Evolutionary conservation across 1,284 basidiomycete species (phyloP), one percentile per base, ranked within the genome.

Genomic region (Takashimella koratensis): DNA sequence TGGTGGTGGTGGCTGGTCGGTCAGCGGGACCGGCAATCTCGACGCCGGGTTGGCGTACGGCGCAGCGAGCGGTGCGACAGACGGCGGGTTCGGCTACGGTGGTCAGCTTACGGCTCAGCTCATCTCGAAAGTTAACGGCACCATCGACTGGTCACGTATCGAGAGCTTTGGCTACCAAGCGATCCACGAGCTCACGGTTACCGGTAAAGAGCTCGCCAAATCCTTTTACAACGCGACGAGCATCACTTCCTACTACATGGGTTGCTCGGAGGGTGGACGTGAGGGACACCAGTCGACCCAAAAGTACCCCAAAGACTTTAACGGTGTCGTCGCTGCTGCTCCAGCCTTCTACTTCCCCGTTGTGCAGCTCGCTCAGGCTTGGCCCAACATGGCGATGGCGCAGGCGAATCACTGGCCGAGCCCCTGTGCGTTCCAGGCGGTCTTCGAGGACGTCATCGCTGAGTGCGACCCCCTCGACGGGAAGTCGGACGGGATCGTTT

Each of bases 301-400:
- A 46, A 47, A 57, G 2, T 66, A 53, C 52, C 64, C 65, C 1
- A 56, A 62, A 4, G 65, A 73, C 49, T 75, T 68, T 56, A 68
- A 75, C 53, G 73, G 71, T 26, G 52, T 71, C 16, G 30, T 75
- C 24, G 67, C 61, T 4, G 73, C 69, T n/a, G 52, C 64, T 41
- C 73, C 73, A 6, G 71, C 68, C 3, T 53, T 61, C 43, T 49
- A 58, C 40, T 70, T 64, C 50, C 52, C 51, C 21, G 21, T 50
- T 19, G 42, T 52, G 16, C 43, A 49, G n/a, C 47, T 47, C 27
- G 49, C 52, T 23, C 52, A 54, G 12, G 42, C 45, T 22, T 45
- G 44, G 27, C 16, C 43, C 0, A 45, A 45, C 30, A 43, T 54
- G 27, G 53, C 47, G 2, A 16, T 49, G 23, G 43, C 21, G 8